Conservation (phyloP, 768 basidiomycete genomes). For the Termitomyces sp. region DNA sequence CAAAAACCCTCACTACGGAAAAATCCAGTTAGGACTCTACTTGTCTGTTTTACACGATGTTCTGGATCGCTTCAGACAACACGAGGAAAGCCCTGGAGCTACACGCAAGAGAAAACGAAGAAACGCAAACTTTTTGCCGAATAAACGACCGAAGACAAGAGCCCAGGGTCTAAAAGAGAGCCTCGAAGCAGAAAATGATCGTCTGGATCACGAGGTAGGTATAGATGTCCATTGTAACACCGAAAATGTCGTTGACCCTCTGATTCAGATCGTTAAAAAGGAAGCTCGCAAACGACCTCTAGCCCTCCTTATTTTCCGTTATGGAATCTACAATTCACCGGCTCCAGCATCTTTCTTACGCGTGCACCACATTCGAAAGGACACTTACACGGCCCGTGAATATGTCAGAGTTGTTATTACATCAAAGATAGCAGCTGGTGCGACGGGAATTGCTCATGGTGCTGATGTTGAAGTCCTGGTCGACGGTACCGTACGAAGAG, state of each 20-base stretch:
- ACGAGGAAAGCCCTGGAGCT: no score
- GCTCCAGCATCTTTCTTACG: background rate
- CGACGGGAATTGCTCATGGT: background rate
- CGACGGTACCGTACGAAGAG: background rate
- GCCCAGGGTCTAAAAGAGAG: no score
- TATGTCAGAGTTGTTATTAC: background rate
- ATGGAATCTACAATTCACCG: background rate
- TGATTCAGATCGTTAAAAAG: background rate
- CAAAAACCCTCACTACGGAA: constrained; percentile 13
- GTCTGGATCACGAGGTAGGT: no score
- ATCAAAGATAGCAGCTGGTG: background rate
- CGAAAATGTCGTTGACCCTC: no score
- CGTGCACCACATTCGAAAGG: no score
- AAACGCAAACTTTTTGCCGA: no score
- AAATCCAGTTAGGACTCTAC: background rate
- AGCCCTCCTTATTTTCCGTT: background rate
- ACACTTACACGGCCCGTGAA: background rate
- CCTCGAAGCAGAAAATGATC: no score
- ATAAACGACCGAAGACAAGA: no score
- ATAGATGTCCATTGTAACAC: no score
- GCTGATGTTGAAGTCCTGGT: background rate
- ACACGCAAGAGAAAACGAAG: no score
- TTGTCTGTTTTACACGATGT: constrained; percentile 11
- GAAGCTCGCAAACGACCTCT: background rate
- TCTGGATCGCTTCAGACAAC: constrained; percentile 6